Evolutionary conservation across 163 green algal genomes (phyloP).

Genomic region (Volvox carteri): DNA sequence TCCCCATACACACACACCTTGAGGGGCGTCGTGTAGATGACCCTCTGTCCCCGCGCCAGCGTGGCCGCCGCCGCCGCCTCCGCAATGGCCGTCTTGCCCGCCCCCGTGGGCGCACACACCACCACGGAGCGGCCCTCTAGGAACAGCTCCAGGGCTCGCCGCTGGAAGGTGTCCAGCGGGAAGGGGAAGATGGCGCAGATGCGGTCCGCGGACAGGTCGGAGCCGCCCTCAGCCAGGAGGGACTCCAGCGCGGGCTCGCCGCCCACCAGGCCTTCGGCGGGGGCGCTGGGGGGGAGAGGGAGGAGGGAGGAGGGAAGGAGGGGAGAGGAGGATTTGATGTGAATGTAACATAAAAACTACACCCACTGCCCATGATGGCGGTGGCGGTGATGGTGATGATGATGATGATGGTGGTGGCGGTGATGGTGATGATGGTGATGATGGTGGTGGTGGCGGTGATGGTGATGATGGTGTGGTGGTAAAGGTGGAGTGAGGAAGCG

Average conservation of each 20-base stretch:
- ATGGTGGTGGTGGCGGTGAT: too few species aligned
- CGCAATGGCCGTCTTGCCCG: conserved; percentile 97
- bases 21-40: conserved; percentile 97
- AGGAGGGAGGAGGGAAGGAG: neutral
- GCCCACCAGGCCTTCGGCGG: conserved; percentile 26
- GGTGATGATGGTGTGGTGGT: too few species aligned
- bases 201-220: conserved; percentile 56
- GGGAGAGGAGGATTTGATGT: neutral
- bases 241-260: conserved; percentile 67
- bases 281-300: neutral
- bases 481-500: too few species aligned
- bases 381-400: too few species aligned
- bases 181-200: conserved; percentile 75
- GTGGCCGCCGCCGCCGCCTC: conserved; percentile 87
- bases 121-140: conserved; percentile 88
- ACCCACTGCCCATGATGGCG: too few species aligned
- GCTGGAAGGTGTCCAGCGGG: conserved; percentile 84
- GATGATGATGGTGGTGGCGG: too few species aligned
- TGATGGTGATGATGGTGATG: too few species aligned
- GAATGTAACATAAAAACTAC: too few species aligned
- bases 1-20: conserved; percentile 30
- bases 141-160: conserved; percentile 80
- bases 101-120: conserved; percentile 94
- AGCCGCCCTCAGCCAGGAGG: conserved; percentile 60
- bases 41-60: conserved; percentile 81